Conservation (phyloP, 2,329 filamentous ascomycete genomes). For the Fusarium sulawesiense region DNA sequence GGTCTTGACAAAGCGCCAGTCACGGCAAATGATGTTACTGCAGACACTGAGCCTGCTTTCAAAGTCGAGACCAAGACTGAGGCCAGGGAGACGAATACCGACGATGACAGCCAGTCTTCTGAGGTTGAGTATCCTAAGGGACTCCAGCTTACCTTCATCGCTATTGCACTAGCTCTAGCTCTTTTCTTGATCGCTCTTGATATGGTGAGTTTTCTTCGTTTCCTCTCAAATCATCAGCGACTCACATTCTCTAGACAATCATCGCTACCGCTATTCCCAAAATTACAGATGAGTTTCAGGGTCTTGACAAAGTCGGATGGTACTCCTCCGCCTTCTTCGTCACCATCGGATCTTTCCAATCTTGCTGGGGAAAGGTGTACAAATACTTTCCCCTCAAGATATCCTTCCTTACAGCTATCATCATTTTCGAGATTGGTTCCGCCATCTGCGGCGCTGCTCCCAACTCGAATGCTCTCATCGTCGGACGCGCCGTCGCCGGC, state of each 20-base stretch:
- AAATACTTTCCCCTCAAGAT: conserved; percentile 47
- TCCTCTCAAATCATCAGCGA: background rate
- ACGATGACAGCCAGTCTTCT: background rate
- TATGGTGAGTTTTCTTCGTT: background rate
- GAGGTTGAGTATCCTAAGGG: conserved; percentile 10
- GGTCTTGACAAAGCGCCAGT: background rate
- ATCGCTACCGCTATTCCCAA: conserved; percentile 9
- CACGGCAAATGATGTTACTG: background rate
- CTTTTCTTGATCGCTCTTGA: conserved; percentile 10
- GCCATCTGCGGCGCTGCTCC: conserved; percentile 44
- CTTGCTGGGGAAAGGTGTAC: conserved; percentile 46
- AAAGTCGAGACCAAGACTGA: conserved; percentile 9
- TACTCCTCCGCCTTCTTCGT: conserved; percentile 48
- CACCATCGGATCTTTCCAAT: conserved; percentile 43
- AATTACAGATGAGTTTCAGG: conserved; percentile 46
- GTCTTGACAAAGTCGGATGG: conserved; percentile 57
- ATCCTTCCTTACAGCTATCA: conserved; percentile 39
- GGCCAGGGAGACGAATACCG: background rate
- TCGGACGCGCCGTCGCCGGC: conserved; percentile 54
- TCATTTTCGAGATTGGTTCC: conserved; percentile 44
- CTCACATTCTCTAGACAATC: background rate
- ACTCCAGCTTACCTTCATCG: conserved; percentile 1
- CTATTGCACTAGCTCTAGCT: conserved; percentile 1
- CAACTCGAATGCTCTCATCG: conserved; percentile 50
- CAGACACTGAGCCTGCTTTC: conserved; percentile 2